These are phyloP conservation scores for Schizochytrium sp. DNA, from an alignment of 108 stramenopile species.

Conservation along the genomic window DNA sequence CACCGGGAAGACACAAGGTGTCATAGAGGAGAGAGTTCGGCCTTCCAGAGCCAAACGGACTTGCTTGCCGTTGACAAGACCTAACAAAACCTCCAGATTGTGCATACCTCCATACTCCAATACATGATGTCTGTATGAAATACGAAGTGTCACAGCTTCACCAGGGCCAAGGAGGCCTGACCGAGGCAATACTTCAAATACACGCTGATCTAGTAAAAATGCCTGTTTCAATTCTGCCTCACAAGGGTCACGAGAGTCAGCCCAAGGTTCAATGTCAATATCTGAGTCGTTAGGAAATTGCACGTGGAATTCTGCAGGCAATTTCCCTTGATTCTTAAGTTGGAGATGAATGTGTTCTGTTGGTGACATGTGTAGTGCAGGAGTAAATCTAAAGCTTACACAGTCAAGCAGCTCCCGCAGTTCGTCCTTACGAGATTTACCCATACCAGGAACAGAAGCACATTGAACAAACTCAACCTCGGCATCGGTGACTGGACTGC, in stretches of 20 bases:
- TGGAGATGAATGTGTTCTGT: slow-evolving; percentile 38
- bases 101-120: slow-evolving; percentile 28
- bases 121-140: slow-evolving; percentile 40
- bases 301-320: slow-evolving; percentile 5
- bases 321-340: slow-evolving; percentile 8
- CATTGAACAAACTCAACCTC: slow-evolving; percentile 24
- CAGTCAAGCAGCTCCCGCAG: not conserved
- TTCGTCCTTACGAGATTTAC: not conserved
- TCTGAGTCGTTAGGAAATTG: slow-evolving; percentile 29
- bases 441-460: slow-evolving; percentile 7
- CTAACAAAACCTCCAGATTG: slow-evolving; percentile 35
- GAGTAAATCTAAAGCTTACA: slow-evolving; percentile 51
- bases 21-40: not conserved
- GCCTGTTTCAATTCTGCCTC: not conserved
- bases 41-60: slow-evolving; percentile 58
- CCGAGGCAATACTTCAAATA: slow-evolving; percentile 38
- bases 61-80: slow-evolving; percentile 38
- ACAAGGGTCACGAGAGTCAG: slow-evolving; percentile 35
- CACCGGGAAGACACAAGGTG: not conserved
- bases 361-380: slow-evolving; percentile 51
- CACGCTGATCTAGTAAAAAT: slow-evolving; percentile 28
- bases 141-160: slow-evolving; percentile 8
- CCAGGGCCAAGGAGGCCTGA: slow-evolving; percentile 19
- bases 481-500: slow-evolving; percentile 27
- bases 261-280: slow-evolving; percentile 61